These are phyloP conservation scores for Malus hybrid DNA, from an alignment of 331 rosid species.

Conservation along the genomic window DNA sequence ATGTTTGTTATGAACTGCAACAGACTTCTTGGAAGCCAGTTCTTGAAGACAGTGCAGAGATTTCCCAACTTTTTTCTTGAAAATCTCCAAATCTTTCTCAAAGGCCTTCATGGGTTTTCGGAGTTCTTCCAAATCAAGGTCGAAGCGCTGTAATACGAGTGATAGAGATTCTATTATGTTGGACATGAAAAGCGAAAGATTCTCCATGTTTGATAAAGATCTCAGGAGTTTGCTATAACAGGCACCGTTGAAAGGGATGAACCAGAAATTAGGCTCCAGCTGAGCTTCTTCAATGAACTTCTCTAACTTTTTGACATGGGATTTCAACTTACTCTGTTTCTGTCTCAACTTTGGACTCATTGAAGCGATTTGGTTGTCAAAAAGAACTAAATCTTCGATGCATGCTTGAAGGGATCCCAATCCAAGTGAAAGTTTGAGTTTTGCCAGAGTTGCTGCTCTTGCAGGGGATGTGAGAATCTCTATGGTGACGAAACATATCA, in stretches of 20 bases:
- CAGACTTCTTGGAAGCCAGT: conserved; percentile 32
- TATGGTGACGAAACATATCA: conserved; percentile 37
- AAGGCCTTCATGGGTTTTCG: conserved; percentile 11
- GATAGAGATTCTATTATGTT: conserved; percentile 25
- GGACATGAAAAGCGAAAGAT: conserved; percentile 40
- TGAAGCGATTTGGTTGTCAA: conserved; percentile 12
- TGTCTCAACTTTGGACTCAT: conserved; percentile 16
- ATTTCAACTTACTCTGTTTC: conserved; percentile 21
- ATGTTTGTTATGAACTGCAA: conserved; percentile 19
- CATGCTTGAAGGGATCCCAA: conserved; percentile 32
- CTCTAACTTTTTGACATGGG: conserved; percentile 29
- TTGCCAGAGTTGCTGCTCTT: conserved; percentile 48
- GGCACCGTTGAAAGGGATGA: conserved; percentile 40
- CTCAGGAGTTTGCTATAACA: conserved; percentile 35
- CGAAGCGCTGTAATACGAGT: conserved; percentile 3
- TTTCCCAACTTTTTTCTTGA: conserved; percentile 35
- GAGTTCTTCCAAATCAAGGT: conserved; percentile 19
- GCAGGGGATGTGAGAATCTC: conserved; percentile 50
- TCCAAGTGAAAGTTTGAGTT: conserved; percentile 39
- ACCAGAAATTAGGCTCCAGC: conserved; percentile 75
- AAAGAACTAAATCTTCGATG: conserved; percentile 16
- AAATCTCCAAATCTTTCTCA: conserved; percentile 24
- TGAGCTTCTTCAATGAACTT: conserved; percentile 55
- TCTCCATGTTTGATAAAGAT: conserved; percentile 40
- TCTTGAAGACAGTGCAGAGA: conserved; percentile 31